Conservation (phyloP, 2,329 filamentous ascomycete species). For the Oidium heveae region DNA sequence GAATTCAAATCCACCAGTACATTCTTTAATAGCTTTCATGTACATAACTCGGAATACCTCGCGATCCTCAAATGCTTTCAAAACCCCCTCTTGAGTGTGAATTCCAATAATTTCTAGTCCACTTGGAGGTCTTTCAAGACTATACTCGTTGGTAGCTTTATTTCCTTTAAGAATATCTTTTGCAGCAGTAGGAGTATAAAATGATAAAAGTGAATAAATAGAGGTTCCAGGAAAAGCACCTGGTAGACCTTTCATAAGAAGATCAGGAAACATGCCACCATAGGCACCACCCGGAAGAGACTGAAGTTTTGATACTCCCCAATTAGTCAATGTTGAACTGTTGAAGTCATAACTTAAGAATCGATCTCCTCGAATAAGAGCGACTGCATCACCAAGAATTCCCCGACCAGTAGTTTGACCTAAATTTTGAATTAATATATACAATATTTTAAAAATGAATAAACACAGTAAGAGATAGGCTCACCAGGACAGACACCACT, state of each 20-base stretch:
- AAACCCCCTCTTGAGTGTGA: slow-evolving; percentile 24
- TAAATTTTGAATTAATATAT: neutral
- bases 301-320: slow-evolving; percentile 22
- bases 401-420: slow-evolving; percentile 19
- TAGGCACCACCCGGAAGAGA: slow-evolving; percentile 17
- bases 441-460: neutral
- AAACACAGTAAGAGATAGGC: neutral
- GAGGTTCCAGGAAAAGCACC: slow-evolving; percentile 23
- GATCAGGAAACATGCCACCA: slow-evolving; percentile 20
- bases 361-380: slow-evolving; percentile 20
- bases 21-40: slow-evolving; percentile 17
- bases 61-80: slow-evolving; percentile 22
- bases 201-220: slow-evolving; percentile 21
- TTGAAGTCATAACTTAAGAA: slow-evolving; percentile 23
- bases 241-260: slow-evolving; percentile 22
- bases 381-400: slow-evolving; percentile 23
- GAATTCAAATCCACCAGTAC: slow-evolving; percentile 21
- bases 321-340: slow-evolving; percentile 22
- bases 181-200: slow-evolving; percentile 24
- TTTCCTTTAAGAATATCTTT: slow-evolving; percentile 22
- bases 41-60: slow-evolving; percentile 24
- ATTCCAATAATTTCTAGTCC: slow-evolving; percentile 20
- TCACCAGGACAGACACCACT: slow-evolving; percentile 19
- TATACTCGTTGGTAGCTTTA: slow-evolving; percentile 20
- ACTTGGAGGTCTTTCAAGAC: slow-evolving; percentile 18